Conservation (phyloP, 176 grass and related monocot genomes). For the Chloris gayana region DNA sequence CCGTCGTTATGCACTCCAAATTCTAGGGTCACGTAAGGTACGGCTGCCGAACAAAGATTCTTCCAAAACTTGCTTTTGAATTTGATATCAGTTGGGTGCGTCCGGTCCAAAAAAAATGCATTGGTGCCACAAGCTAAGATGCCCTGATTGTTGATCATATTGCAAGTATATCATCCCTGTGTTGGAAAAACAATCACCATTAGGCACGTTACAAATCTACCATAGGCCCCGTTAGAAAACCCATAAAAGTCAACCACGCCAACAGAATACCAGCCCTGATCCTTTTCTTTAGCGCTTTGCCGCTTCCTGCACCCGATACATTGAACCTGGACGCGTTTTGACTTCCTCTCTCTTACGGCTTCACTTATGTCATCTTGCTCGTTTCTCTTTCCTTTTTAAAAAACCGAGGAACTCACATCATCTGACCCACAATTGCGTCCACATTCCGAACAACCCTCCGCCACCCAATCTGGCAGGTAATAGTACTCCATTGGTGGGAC, state of each 20-base stretch:
- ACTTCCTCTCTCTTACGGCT: not conserved
- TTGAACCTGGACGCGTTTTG: conserved; percentile 52
- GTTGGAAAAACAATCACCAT: not conserved
- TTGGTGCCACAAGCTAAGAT: not conserved
- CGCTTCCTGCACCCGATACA: conserved; percentile 7
- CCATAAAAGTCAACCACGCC: conserved; percentile 23
- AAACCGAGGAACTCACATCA: not conserved
- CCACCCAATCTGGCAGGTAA: conserved; percentile 46
- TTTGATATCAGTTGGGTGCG: too few species aligned
- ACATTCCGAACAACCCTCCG: conserved; percentile 44
- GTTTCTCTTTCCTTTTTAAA: not conserved
- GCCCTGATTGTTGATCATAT: too few species aligned
- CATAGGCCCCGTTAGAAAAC: not conserved
- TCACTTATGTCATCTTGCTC: not conserved
- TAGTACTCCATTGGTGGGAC: conserved; percentile 16
- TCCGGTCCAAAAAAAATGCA: not conserved
- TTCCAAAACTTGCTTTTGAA: too few species aligned
- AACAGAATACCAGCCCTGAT: not conserved
- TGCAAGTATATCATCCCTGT: too few species aligned
- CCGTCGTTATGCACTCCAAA: not conserved
- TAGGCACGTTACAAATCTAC: not conserved
- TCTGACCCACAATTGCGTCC: conserved; percentile 48
- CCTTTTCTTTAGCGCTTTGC: not conserved
- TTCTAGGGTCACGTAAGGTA: not conserved
- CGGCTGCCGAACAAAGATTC: too few species aligned